Percentiles rank a stretch among this genome's conserved stretches.
These are phyloP conservation scores for Trypanosoma conorhini DNA, from an alignment of 208 protist species.

Conservation along the genomic window DNA sequence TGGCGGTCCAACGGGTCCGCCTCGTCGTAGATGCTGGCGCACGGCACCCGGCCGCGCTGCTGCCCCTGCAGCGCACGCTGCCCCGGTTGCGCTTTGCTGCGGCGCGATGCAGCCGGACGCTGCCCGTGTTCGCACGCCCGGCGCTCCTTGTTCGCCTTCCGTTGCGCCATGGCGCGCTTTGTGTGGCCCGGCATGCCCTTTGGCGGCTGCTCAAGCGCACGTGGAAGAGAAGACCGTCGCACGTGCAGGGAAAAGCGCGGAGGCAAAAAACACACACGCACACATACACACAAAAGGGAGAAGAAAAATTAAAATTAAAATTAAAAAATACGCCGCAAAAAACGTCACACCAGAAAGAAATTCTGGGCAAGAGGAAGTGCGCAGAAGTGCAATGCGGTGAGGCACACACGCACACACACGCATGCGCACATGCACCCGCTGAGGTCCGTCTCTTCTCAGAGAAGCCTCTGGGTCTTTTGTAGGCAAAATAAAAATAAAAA, in stretches of 20 bases:
- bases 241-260: conserved; percentile 8
- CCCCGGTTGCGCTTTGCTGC: not conserved
- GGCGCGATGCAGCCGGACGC: not conserved
- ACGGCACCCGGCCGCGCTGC: conserved; percentile 29
- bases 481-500: not conserved
- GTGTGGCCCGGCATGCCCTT: conserved; percentile 52
- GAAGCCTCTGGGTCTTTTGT: not conserved
- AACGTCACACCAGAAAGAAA: not conserved
- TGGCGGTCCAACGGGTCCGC: conserved; percentile 74
- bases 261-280: conserved; percentile 5
- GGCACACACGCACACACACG: not conserved
- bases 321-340: not conserved
- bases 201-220: not conserved
- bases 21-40: conserved; percentile 42
- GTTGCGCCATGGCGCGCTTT: conserved; percentile 76
- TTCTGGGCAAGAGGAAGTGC: not conserved
- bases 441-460: not conserved
- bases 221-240: not conserved
- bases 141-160: conserved; percentile 38
- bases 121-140: conserved; percentile 22
- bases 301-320: not conserved
- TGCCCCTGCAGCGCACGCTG: not conserved
- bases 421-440: not conserved
- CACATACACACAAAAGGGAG: too few species aligned
- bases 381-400: not conserved